Conservation (phyloP, 2,329 filamentous ascomycete genomes). For the Fusarium sp. region DNA sequence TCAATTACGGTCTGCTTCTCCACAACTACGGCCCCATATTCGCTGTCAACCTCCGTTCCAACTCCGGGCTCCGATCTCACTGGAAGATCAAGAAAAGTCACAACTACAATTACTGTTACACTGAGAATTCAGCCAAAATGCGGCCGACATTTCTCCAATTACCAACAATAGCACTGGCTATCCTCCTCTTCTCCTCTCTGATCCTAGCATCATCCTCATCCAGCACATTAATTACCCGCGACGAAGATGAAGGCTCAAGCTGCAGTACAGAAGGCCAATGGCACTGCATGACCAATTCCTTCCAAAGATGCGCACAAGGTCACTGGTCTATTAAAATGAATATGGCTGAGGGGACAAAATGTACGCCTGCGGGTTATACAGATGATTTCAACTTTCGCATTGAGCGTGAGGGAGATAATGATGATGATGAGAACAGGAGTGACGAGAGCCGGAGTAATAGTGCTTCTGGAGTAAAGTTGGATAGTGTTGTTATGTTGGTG, state of each 20-base stretch:
- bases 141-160: constrained; percentile 1
- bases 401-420: constrained; percentile 43
- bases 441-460: constrained; percentile 17
- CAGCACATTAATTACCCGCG: constrained; percentile 29
- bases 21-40: constrained; percentile 21
- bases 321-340: constrained; percentile 58
- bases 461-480: not conserved
- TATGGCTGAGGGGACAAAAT: constrained; percentile 59
- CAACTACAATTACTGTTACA: not conserved
- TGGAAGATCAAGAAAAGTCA: not conserved
- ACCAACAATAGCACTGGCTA: constrained; percentile 2
- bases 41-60: constrained; percentile 2
- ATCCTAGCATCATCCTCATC: constrained; percentile 6
- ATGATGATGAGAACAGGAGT: not conserved
- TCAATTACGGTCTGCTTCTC: constrained; percentile 15
- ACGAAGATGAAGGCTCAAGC: constrained; percentile 50
- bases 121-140: constrained; percentile 15
- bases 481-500: not conserved
- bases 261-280: constrained; percentile 63
- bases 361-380: constrained; percentile 56
- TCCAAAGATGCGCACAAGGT: constrained; percentile 63
- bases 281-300: constrained; percentile 63
- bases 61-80: constrained; percentile 17
- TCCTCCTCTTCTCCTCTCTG: constrained; percentile 26
- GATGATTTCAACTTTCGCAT: constrained; percentile 52